Conservation (phyloP, 768 basidiomycete species). For the Artomyces pyxidatus region DNA sequence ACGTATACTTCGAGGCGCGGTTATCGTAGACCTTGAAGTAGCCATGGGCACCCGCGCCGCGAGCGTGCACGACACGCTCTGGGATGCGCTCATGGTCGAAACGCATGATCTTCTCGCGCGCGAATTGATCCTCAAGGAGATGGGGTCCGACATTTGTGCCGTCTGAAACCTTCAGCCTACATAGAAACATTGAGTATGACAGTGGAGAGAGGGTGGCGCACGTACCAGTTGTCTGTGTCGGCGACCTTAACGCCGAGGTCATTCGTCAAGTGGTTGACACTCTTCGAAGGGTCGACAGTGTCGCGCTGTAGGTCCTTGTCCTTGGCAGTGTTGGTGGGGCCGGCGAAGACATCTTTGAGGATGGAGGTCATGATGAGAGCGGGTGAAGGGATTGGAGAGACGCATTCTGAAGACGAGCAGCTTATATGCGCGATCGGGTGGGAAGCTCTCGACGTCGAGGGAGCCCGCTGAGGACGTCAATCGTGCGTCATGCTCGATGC, state of each 20-base stretch:
- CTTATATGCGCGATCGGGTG: background rate
- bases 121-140: slow-evolving; percentile 71
- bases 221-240: slow-evolving; percentile 61
- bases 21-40: slow-evolving; percentile 70
- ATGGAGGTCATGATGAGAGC: slow-evolving; percentile 8
- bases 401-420: background rate
- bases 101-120: slow-evolving; percentile 65
- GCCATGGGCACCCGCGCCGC: slow-evolving; percentile 76
- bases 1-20: slow-evolving; percentile 62
- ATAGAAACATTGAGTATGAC: background rate
- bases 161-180: slow-evolving; percentile 47
- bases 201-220: background rate
- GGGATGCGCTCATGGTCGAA: slow-evolving; percentile 91
- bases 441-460: no score
- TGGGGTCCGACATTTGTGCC: slow-evolving; percentile 52
- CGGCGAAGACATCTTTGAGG: slow-evolving; percentile 11
- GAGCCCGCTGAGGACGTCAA: no score
- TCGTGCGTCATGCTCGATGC: background rate
- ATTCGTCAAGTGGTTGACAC: slow-evolving; percentile 37
- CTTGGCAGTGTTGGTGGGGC: slow-evolving; percentile 3
- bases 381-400: slow-evolving; percentile 3
- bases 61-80: slow-evolving; percentile 59
- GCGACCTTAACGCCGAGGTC: slow-evolving; percentile 52
- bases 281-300: slow-evolving; percentile 23
- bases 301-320: slow-evolving; percentile 24